Base-by-base conservation (phyloP, 805 yeast genomes). In the Lipomyces japonicus region DNA sequence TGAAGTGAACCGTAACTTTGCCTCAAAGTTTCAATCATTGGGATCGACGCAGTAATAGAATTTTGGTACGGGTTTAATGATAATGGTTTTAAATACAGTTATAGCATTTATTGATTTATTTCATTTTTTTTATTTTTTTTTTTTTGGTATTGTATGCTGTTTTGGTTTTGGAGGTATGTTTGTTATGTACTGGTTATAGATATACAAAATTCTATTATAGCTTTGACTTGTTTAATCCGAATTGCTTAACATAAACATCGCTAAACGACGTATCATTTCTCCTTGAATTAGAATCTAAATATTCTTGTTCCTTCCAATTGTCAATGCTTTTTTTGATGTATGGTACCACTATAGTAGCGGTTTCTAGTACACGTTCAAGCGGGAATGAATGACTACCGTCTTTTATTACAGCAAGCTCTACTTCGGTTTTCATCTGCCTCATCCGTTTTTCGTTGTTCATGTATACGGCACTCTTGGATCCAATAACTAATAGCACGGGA, bases 311-410 rank as follows among this genome's bases (percentile, higher is more conserved):
- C 19, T 12, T 10, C 41, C 42, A 39, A 7, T 31, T 30, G 6
- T n/a, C 37, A 6, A 36, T 7, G 3, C n/a, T 24, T n/a, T 39
- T 24, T 12, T 14, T 38, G 10, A 50, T 3, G 41, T 42, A 53
- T 16, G 36, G 35, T 14, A 40, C n/a, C 3, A 45, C 39, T 10
- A 39, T 19, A 10, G 36, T 42, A 2, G 55, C 57, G 3, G 48
- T 46, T 19, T 18, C 46, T 2, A 18, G 37, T 5, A 43, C 43
- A 9, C 46, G 37, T 36, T 50, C 54, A 16, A 50, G 31, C 2
- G 57, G 57, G 24, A 50, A 4, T 10, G 41, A 26, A 39, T 53
- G 55, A 22, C 41, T 44, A 3, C 42, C 43, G 14, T 22, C 40
- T 4, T 42, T 36, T 12, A 42, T 36, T 16, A 39, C 40, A n/a